phyloP scores from a whole-genome alignment of 1,139 yeast genomes.

The Debaryomycetaceae sp. region DNA sequence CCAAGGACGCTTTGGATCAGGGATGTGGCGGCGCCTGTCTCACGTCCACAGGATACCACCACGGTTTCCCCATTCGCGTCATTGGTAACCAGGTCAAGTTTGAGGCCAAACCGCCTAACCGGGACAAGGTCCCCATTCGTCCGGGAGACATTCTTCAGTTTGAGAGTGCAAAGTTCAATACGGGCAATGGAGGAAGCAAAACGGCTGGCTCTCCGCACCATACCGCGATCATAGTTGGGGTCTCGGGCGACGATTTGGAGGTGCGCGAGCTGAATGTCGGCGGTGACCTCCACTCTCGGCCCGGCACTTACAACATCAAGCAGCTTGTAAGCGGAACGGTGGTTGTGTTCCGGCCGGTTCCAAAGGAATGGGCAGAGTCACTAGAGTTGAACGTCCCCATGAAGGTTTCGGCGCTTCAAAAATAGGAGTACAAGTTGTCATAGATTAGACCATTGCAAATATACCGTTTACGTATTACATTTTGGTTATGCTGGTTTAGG shows the following conservation, averaged over 20 bases:
- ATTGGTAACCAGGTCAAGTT: background rate
- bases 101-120: constrained; percentile 3
- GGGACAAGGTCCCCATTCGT: constrained; percentile 28
- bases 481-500: too few species aligned
- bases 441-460: too few species aligned
- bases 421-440: too few species aligned
- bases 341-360: constrained; percentile 45
- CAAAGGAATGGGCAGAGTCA: constrained; percentile 46
- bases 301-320: constrained; percentile 32
- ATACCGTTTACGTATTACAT: too few species aligned
- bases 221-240: constrained; percentile 46
- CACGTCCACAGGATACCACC: constrained; percentile 41
- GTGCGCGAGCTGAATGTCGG: constrained; percentile 57
- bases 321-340: constrained; percentile 39
- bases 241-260: constrained; percentile 18
- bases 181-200: constrained; percentile 15
- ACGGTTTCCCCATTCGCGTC: constrained; percentile 41
- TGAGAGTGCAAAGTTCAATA: constrained; percentile 32
- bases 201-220: constrained; percentile 57
- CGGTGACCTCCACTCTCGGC: constrained; percentile 37
- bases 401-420: too few species aligned
- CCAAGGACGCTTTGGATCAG: constrained; percentile 47
- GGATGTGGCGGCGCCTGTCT: constrained; percentile 58
- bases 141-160: constrained; percentile 35
- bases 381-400: too few species aligned